Conservation (phyloP, 306 rosid genomes). For the Canavalia ensiformis region DNA sequence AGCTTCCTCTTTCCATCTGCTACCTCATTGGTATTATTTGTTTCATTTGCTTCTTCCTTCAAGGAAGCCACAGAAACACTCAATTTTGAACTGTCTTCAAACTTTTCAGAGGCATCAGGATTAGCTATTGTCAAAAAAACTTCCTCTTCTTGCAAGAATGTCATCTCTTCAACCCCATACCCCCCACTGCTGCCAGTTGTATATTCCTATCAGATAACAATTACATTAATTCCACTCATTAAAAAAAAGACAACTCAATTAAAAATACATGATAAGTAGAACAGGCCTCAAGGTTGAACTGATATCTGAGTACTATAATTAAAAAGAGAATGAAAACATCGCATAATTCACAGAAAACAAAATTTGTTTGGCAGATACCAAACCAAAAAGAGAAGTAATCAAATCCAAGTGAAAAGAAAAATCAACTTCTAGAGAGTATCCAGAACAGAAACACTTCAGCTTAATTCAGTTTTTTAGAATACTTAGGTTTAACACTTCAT, state of each 20-base stretch:
- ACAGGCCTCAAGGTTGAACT: conserved; percentile 25
- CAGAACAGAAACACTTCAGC: conserved; percentile 18
- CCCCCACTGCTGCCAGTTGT: conserved; percentile 48
- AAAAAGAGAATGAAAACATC: conserved; percentile 21
- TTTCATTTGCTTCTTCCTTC: conserved; percentile 60
- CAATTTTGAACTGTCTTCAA: conserved; percentile 61
- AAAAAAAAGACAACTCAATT: conserved; percentile 7
- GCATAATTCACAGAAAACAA: conserved; percentile 21
- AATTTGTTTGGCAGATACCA: conserved; percentile 32
- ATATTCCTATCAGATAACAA: conserved; percentile 63
- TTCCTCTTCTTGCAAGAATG: conserved; percentile 87
- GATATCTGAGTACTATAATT: not conserved
- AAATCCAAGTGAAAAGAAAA: not conserved
- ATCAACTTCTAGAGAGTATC: conserved; percentile 15
- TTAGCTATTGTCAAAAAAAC: conserved; percentile 61
- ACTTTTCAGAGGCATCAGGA: conserved; percentile 56
- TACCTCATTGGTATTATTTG: conserved; percentile 42
- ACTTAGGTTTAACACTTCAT: conserved; percentile 22
- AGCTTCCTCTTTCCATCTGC: conserved; percentile 78
- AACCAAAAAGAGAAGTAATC: not conserved
- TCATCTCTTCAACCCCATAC: conserved; percentile 84
- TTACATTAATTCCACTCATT: conserved; percentile 14
- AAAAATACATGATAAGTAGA: conserved; percentile 40
- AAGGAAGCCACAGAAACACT: conserved; percentile 46
- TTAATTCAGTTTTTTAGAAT: conserved; percentile 31